phyloP scores from a whole-genome alignment of 306 rosid genomes.

The Pterocarpus macrocarpus region DNA sequence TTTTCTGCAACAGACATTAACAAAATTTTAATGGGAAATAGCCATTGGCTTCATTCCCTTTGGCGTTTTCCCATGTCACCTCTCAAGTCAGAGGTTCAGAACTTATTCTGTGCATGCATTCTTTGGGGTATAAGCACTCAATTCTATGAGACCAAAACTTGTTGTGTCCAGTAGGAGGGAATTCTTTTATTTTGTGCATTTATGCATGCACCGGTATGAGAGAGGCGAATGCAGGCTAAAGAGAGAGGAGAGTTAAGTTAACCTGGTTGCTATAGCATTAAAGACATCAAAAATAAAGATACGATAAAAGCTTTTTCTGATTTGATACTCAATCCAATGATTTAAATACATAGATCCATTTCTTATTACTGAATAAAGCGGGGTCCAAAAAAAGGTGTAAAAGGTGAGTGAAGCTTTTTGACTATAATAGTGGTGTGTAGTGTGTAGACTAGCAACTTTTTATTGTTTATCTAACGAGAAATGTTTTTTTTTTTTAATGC shows the following conservation, averaged over 20 bases:
- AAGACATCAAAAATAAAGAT: constrained; percentile 52
- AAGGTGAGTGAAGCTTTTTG: constrained; percentile 60
- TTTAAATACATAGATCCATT: constrained; percentile 47
- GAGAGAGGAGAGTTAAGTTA: not conserved
- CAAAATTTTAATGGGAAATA: not conserved
- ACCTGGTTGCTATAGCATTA: constrained; percentile 41
- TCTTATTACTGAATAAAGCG: constrained; percentile 43
- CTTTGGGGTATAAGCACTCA: constrained; percentile 38
- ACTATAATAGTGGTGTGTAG: constrained; percentile 56
- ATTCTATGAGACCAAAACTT: constrained; percentile 42
- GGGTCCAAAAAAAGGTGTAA: constrained; percentile 51
- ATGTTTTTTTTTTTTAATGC: no score
- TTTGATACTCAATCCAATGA: constrained; percentile 65
- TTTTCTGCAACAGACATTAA: constrained; percentile 30
- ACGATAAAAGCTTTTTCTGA: constrained; percentile 51
- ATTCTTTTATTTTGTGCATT: constrained; percentile 41
- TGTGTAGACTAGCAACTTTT: constrained; percentile 46
- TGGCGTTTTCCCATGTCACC: constrained; percentile 58
- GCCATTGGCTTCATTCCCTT: constrained; percentile 53
- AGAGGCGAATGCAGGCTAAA: not conserved
- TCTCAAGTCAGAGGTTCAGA: constrained; percentile 46
- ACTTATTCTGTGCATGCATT: constrained; percentile 35
- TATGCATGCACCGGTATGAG: constrained; percentile 10
- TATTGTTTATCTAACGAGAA: constrained; percentile 29
- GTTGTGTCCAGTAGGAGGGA: constrained; percentile 30